phyloP scores from a whole-genome alignment of 192 early-diverging fungal genomes.

The Backusella mclennaniae region DNA sequence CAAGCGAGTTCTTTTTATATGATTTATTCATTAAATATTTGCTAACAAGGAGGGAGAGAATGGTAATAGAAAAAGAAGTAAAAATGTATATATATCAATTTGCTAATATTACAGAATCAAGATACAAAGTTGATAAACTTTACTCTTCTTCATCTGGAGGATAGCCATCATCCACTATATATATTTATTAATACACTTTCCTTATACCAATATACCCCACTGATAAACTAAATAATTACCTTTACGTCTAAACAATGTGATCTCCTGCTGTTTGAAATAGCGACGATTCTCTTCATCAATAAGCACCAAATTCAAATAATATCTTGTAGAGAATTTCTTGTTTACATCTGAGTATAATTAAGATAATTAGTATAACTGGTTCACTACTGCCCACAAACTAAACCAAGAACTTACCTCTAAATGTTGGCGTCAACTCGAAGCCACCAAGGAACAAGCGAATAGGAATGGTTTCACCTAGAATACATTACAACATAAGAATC shows the following conservation, averaged over 20 bases:
- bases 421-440: conserved; percentile 97
- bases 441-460: conserved; percentile 95
- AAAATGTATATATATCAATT: background rate
- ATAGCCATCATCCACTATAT: conserved; percentile 37
- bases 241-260: conserved; percentile 70
- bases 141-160: conserved; percentile 22
- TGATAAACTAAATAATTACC: conserved; percentile 16
- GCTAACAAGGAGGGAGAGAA: background rate
- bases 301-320: conserved; percentile 95
- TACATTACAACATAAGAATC: background rate
- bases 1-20: background rate
- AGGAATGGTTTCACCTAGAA: conserved; percentile 88
- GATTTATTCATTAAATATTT: conserved; percentile 3
- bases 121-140: background rate
- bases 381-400: conserved; percentile 37
- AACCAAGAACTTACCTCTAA: conserved; percentile 46
- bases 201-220: background rate
- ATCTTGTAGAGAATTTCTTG: conserved; percentile 96
- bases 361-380: background rate
- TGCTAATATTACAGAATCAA: background rate
- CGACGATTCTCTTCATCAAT: conserved; percentile 97
- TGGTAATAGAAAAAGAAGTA: background rate
- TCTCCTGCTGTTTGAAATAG: conserved; percentile 99
- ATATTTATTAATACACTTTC: background rate
- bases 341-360: conserved; percentile 58